Conservation (phyloP, 2,329 filamentous ascomycete genomes). For the Pseudogymnoascus sp. region DNA sequence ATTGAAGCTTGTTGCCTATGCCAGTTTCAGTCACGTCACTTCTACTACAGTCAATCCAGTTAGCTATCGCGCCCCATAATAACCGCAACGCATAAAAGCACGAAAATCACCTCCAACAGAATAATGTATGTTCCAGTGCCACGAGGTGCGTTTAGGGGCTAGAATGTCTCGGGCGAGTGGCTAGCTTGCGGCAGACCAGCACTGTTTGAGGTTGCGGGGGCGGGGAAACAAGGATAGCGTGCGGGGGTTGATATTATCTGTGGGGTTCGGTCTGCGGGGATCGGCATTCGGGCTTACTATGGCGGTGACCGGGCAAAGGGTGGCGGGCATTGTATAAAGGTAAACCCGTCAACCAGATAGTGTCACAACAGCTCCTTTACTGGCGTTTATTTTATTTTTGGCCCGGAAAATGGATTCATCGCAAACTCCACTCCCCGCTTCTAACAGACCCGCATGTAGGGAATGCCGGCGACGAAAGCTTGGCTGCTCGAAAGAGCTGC, state of each 20-base stretch:
- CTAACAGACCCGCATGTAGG: slow-evolving; percentile 26
- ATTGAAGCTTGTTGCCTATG: not conserved
- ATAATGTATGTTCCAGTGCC: not conserved
- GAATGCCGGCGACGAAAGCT: slow-evolving; percentile 31
- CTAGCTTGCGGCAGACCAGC: not conserved
- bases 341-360: not conserved
- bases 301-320: not conserved
- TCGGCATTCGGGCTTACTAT: not conserved
- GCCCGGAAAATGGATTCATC: not conserved
- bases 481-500: slow-evolving; percentile 31
- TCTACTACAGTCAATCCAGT: not conserved
- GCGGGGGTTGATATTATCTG: not conserved
- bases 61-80: not conserved
- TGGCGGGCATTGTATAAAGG: slow-evolving; percentile 1
- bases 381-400: not conserved
- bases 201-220: not conserved
- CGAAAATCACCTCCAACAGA: not conserved
- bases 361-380: not conserved
- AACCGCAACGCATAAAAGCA: not conserved
- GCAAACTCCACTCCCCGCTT: not conserved
- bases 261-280: not conserved
- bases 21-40: not conserved
- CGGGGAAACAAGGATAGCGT: not conserved
- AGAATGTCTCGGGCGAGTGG: not conserved
- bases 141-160: not conserved